These are phyloP conservation scores for Ogataea methanolica DNA, from an alignment of 805 yeast genomes.

Conservation along the genomic window DNA sequence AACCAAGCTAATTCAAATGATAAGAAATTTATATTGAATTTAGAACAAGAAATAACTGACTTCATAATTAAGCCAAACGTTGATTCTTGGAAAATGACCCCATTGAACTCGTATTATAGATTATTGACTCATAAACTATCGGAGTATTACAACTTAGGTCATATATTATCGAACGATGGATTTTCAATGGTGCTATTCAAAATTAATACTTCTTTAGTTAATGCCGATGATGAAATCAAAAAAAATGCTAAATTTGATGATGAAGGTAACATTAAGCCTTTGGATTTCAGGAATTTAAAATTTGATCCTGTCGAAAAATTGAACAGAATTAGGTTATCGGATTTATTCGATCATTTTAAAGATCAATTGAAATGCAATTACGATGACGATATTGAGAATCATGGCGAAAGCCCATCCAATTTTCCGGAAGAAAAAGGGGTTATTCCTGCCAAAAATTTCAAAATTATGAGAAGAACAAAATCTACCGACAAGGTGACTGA, in stretches of 20 bases:
- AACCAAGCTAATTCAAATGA: constrained; percentile 28
- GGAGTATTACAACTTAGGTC: constrained; percentile 59
- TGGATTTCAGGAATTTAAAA: constrained; percentile 25
- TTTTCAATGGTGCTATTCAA: constrained; percentile 39
- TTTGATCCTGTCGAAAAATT: constrained; percentile 31
- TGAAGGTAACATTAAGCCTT: constrained; percentile 30
- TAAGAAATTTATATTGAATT: constrained; percentile 42
- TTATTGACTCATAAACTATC: constrained; percentile 67
- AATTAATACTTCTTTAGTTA: constrained; percentile 32
- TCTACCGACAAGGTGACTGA: not conserved
- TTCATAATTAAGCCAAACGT: constrained; percentile 39
- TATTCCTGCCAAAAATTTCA: constrained; percentile 3
- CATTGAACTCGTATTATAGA: constrained; percentile 67
- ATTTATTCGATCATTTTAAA: constrained; percentile 21
- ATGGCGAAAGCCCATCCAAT: not conserved
- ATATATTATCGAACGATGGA: constrained; percentile 48
- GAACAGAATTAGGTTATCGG: constrained; percentile 25
- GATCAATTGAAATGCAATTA: constrained; percentile 4
- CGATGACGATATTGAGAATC: constrained; percentile 9
- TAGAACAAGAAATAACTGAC: constrained; percentile 43
- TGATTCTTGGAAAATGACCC: constrained; percentile 39
- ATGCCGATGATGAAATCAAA: constrained; percentile 31
- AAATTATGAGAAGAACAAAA: constrained; percentile 6
- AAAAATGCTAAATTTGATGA: constrained; percentile 27
- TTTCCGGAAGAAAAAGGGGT: not conserved